phyloP scores from a whole-genome alignment of 2,329 filamentous ascomycete genomes.

The Claviceps sp. region DNA sequence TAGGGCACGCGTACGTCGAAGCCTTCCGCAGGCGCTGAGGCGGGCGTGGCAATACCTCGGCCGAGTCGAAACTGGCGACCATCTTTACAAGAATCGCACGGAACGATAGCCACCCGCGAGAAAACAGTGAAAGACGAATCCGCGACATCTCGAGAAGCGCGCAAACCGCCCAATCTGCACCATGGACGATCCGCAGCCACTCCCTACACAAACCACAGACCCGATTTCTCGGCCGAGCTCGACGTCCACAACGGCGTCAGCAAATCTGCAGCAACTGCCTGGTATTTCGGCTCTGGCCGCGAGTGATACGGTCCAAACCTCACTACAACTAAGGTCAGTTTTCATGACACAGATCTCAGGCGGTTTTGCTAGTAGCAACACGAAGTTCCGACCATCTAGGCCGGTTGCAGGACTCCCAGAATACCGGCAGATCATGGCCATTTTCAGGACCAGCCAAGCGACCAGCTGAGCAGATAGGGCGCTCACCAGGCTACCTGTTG shows the following conservation, averaged over 20 bases:
- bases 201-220: slow-evolving; percentile 28
- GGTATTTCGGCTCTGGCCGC: slow-evolving; percentile 32
- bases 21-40: neutral
- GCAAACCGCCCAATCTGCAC: slow-evolving; percentile 15
- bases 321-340: slow-evolving; percentile 34
- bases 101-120: neutral
- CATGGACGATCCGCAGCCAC: slow-evolving; percentile 31
- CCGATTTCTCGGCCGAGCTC: slow-evolving; percentile 37
- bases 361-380: neutral
- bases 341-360: too few species aligned
- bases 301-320: slow-evolving; percentile 24
- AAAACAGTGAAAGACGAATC: neutral
- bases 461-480: neutral
- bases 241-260: slow-evolving; percentile 31
- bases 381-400: neutral
- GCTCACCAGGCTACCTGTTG: neutral
- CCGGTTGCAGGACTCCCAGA: neutral
- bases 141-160: neutral
- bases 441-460: too few species aligned
- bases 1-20: too few species aligned
- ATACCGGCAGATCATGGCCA: too few species aligned
- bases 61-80: neutral
- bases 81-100: neutral
- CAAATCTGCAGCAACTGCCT: slow-evolving; percentile 29
- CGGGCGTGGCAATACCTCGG: neutral